Evolutionary conservation across 1,284 basidiomycete genomes (phyloP).

Genomic region (Leccinum subfulvum): DNA sequence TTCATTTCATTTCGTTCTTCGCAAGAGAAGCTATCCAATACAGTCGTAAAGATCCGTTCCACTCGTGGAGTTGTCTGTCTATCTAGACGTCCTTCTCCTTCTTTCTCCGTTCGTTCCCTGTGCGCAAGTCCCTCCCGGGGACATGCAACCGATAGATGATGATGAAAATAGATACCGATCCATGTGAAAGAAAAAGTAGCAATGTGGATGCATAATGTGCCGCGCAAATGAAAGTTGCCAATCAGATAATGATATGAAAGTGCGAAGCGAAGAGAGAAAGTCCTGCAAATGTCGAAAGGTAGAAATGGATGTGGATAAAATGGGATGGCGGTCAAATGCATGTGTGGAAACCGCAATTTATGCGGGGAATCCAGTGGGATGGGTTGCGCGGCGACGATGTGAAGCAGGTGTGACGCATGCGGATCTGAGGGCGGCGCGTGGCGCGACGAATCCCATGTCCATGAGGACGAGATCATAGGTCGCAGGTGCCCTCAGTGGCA

Average conservation of each 20-base stretch:
- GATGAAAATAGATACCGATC: constrained; percentile 35
- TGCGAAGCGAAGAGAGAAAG: constrained; percentile 15
- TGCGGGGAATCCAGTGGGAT: constrained; percentile 24
- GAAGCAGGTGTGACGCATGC: constrained; percentile 24
- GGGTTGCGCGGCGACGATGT: constrained; percentile 15
- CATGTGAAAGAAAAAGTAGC: constrained; percentile 19
- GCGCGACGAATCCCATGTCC: constrained; percentile 25
- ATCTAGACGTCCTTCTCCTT: constrained; percentile 14
- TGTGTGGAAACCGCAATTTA: constrained; percentile 16
- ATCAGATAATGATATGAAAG: constrained; percentile 33
- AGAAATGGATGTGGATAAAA: constrained; percentile 9
- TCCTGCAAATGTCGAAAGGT: constrained; percentile 8
- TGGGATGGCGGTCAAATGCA: neutral
- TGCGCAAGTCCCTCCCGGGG: constrained; percentile 29
- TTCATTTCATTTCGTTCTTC: constrained; percentile 31
- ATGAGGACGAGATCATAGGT: constrained; percentile 18
- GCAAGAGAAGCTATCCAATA: constrained; percentile 22
- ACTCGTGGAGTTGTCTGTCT: constrained; percentile 16
- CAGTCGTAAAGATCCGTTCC: constrained; percentile 25
- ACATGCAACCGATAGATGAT: constrained; percentile 26
- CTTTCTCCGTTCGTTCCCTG: constrained; percentile 11
- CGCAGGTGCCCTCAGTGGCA: constrained; percentile 25
- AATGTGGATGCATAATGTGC: constrained; percentile 33
- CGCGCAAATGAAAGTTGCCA: constrained; percentile 20
- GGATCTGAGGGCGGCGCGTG: constrained; percentile 24